Conservation (phyloP, 495 filamentous ascomycete genomes). For the Massariosphaeria phaeospora region DNA sequence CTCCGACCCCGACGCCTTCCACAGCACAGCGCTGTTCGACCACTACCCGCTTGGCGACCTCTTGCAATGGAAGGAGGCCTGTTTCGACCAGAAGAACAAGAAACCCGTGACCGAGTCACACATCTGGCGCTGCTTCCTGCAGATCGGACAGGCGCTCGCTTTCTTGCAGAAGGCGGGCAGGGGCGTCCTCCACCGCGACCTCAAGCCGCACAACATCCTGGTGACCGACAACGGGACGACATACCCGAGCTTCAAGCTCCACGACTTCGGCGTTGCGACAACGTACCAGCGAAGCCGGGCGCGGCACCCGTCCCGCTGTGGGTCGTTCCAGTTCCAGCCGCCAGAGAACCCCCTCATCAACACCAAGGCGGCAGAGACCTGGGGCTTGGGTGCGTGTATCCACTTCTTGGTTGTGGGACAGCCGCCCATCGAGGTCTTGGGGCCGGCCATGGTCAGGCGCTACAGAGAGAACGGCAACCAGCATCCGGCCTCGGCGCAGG, state of each 20-base stretch:
- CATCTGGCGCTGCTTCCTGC: conserved; percentile 27
- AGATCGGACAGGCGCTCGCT: conserved; percentile 25
- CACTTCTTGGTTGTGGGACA: conserved; percentile 19
- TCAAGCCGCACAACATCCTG: conserved; percentile 32
- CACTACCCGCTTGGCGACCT: conserved; percentile 23
- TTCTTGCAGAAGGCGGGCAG: conserved; percentile 19
- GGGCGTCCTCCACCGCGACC: conserved; percentile 23
- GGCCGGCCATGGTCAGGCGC: background rate
- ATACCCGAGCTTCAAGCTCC: conserved; percentile 28
- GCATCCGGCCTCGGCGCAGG: background rate
- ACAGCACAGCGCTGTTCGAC: conserved; percentile 3
- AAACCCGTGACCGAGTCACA: conserved; percentile 18
- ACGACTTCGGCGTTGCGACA: conserved; percentile 24
- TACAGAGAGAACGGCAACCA: background rate
- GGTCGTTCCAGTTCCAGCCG: conserved; percentile 20
- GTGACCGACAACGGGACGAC: conserved; percentile 18
- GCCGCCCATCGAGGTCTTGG: conserved; percentile 8
- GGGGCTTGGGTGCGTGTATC: conserved; percentile 19
- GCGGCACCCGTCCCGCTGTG: background rate
- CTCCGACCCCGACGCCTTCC: background rate
- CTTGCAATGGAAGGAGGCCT: background rate
- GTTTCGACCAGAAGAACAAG: background rate
- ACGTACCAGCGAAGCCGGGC: background rate
- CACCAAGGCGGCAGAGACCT: conserved; percentile 23
- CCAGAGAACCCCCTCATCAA: conserved; percentile 23